phyloP scores from a whole-genome alignment of 1,284 basidiomycete species.

The Irpex rosettiformis region DNA sequence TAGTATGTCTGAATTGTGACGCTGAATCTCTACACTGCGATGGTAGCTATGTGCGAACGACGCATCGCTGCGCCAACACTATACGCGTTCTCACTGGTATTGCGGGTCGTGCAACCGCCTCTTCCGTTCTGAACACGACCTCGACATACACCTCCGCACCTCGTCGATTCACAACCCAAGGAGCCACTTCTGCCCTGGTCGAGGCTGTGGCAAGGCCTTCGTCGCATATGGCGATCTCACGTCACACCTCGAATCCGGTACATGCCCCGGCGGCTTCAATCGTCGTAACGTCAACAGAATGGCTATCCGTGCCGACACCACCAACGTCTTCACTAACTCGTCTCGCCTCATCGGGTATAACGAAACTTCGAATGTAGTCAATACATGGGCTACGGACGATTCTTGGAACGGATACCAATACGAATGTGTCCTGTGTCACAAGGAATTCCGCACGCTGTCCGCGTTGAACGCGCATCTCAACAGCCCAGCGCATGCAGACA shows the following conservation, averaged over 20 bases:
- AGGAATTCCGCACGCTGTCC: conserved; percentile 22
- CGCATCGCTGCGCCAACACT: conserved; percentile 22
- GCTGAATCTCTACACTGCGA: neutral
- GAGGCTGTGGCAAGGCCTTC: conserved; percentile 25
- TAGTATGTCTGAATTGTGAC: neutral
- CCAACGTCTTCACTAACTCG: conserved; percentile 30
- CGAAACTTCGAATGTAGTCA: conserved; percentile 10
- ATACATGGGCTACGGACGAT: conserved; percentile 28
- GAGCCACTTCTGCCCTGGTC: conserved; percentile 22
- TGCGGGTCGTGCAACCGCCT: conserved; percentile 25
- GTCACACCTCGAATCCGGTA: conserved; percentile 30
- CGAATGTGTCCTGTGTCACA: conserved; percentile 38
- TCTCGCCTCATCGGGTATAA: conserved; percentile 22
- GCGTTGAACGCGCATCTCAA: conserved; percentile 29
- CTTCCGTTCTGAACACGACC: conserved; percentile 24
- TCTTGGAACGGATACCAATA: conserved; percentile 35
- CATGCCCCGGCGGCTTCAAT: conserved; percentile 28
- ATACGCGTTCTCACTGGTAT: conserved; percentile 21
- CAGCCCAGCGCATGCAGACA: conserved; percentile 28
- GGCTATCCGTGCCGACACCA: conserved; percentile 23
- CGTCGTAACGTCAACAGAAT: conserved; percentile 25
- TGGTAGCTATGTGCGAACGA: conserved; percentile 15
- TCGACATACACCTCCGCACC: conserved; percentile 25
- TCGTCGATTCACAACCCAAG: conserved; percentile 20
- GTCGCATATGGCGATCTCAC: conserved; percentile 28